Evolutionary conservation across 192 early-diverging fungal species (phyloP).

Genomic region (Radiomyces spectabilis): DNA sequence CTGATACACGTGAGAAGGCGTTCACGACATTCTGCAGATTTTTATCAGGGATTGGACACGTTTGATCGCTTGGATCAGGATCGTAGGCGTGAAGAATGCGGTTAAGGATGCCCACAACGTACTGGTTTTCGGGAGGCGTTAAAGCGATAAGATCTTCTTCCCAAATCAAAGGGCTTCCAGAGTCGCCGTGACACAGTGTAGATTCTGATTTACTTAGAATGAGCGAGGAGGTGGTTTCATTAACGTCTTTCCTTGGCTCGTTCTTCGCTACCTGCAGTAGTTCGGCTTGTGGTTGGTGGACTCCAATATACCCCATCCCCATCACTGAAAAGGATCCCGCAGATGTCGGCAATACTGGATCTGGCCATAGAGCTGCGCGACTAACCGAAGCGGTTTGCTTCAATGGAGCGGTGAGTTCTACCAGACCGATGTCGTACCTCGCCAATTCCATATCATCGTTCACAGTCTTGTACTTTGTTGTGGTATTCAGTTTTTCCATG

Average conservation of each 20-base stretch:
- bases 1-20: neutral
- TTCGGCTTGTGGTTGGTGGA: neutral
- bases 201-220: neutral
- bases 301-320: constrained; percentile 6
- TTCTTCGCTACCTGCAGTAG: neutral
- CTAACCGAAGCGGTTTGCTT: neutral
- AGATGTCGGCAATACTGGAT: neutral
- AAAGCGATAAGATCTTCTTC: no score
- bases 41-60: constrained; percentile 5
- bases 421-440: constrained; percentile 12
- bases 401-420: neutral
- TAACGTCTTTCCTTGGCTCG: neutral
- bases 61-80: neutral
- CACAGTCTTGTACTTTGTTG: no score
- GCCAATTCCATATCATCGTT: no score
- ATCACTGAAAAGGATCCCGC: no score
- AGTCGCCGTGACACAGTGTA: constrained; percentile 9
- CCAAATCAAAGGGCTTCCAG: constrained; percentile 4
- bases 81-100: constrained; percentile 9
- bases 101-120: constrained; percentile 2
- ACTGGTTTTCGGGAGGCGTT: neutral
- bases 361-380: neutral
- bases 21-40: constrained; percentile 6
- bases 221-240: neutral
- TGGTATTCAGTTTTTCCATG: no score